A percentile compares a stretch with the other conserved stretches of the same genome.
Evolutionary conservation across 768 basidiomycete species (phyloP).

Genomic region (Neoboletus brunneissimus): DNA sequence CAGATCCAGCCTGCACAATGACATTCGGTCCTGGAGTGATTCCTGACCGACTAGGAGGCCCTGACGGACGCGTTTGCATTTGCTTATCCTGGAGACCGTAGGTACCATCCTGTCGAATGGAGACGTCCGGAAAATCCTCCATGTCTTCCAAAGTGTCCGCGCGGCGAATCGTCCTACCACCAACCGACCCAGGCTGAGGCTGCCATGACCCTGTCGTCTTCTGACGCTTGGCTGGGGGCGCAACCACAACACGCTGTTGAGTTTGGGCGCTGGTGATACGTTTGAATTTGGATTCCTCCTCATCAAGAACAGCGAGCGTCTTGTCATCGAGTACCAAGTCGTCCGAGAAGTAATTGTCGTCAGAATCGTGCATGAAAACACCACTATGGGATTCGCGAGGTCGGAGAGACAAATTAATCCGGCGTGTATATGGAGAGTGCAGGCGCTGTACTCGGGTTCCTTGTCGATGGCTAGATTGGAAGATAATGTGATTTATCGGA

Average conservation of each 20-base stretch:
- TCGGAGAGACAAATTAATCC: background rate
- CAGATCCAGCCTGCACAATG: conserved; percentile 8
- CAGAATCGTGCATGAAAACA: conserved; percentile 55
- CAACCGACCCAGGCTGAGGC: conserved; percentile 38
- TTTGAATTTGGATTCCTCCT: conserved; percentile 46
- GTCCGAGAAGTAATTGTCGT: conserved; percentile 66
- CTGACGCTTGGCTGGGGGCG: conserved; percentile 52
- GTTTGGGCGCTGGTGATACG: conserved; percentile 27
- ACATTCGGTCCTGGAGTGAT: conserved; percentile 8
- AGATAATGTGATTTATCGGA: background rate
- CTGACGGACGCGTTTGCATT: conserved; percentile 12
- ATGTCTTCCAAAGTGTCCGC: conserved; percentile 35
- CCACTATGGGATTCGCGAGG: background rate
- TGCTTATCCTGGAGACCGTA: conserved; percentile 42
- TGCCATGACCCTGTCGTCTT: conserved; percentile 49
- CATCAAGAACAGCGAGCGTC: conserved; percentile 58
- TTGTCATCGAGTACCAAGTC: conserved; percentile 63
- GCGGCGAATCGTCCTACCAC: conserved; percentile 18
- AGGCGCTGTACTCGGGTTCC: background rate
- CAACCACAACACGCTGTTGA: conserved; percentile 20
- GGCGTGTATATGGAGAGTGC: background rate
- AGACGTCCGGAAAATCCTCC: conserved; percentile 63
- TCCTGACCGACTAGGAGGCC: conserved; percentile 12
- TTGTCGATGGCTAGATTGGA: background rate
- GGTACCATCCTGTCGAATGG: conserved; percentile 54